Percentiles rank a stretch among this genome's conserved stretches.
Evolutionary conservation across 2,329 filamentous ascomycete genomes (phyloP).

Genomic region (Tolypocladium guangdongense): DNA sequence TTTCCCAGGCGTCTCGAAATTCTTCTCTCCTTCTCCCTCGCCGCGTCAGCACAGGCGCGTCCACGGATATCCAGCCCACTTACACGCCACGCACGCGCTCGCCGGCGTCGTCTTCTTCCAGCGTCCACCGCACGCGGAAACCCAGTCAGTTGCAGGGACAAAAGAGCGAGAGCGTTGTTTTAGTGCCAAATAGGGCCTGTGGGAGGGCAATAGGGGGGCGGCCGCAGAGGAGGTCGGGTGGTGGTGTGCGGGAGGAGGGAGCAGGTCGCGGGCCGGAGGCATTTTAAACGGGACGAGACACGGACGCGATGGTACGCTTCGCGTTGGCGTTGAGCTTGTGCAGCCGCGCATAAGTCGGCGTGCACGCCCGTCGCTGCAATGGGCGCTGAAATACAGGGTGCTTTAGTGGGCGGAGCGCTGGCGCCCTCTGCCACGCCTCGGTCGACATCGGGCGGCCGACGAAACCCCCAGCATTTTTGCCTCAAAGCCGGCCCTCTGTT

Average conservation of each 20-base stretch:
- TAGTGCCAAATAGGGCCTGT: neutral
- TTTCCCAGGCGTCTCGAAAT: neutral
- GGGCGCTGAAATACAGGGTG: neutral
- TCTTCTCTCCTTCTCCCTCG: neutral
- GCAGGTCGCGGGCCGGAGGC: slow-evolving; percentile 5
- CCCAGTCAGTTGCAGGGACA: neutral
- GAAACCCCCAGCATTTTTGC: neutral
- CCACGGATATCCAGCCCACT: neutral
- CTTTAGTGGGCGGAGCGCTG: neutral
- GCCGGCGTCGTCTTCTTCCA: neutral
- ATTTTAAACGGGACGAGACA: slow-evolving; percentile 10
- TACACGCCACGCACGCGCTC: neutral
- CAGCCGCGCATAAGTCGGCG: neutral
- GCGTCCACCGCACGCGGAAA: neutral
- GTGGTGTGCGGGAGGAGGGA: slow-evolving; percentile 4
- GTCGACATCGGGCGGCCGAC: too few species aligned
- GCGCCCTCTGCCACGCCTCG: too few species aligned
- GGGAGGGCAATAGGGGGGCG: neutral
- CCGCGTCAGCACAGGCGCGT: neutral
- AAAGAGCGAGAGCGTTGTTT: neutral
- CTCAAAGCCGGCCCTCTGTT: neutral
- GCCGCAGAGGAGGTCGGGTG: slow-evolving; percentile 3
- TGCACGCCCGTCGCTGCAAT: neutral
- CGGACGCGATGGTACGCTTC: slow-evolving; percentile 10
- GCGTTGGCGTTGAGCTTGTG: slow-evolving; percentile 12